These are phyloP conservation scores for Epichloe sibirici DNA, from an alignment of 2,329 filamentous ascomycete species.

Conservation along the genomic window DNA sequence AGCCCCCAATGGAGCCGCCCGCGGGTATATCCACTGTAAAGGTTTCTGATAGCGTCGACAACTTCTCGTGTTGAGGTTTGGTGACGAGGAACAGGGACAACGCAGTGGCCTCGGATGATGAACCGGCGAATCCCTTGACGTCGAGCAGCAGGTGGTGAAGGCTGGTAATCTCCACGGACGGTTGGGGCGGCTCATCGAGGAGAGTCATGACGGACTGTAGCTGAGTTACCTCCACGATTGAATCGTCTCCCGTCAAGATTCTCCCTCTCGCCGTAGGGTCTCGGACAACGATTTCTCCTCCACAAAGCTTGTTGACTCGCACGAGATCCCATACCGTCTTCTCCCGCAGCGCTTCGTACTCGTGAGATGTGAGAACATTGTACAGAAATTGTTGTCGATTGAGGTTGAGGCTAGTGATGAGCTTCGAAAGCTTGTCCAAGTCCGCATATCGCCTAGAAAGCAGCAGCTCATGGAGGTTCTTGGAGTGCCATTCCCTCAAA, in stretches of 20 bases:
- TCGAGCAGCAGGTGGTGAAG: conserved; percentile 77
- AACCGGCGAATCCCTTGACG: conserved; percentile 68
- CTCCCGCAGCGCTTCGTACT: conserved; percentile 70
- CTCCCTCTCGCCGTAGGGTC: conserved; percentile 74
- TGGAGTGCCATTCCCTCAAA: conserved; percentile 95
- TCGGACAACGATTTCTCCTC: conserved; percentile 86
- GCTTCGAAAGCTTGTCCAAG: conserved; percentile 66
- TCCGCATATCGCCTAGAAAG: conserved; percentile 70
- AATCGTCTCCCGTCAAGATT: conserved; percentile 83
- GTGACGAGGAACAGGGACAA: conserved; percentile 68
- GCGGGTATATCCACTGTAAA: conserved; percentile 69
- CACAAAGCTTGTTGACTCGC: conserved; percentile 84
- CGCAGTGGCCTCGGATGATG: conserved; percentile 61
- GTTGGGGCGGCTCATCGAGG: conserved; percentile 66
- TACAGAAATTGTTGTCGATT: conserved; percentile 84
- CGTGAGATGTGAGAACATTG: conserved; percentile 79
- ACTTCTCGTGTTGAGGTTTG: conserved; percentile 50
- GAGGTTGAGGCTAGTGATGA: conserved; percentile 75
- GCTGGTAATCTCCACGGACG: conserved; percentile 53
- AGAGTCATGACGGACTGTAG: conserved; percentile 95
- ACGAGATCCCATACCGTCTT: conserved; percentile 94
- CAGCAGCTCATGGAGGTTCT: conserved; percentile 84
- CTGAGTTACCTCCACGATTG: conserved; percentile 79
- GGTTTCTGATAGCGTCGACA: conserved; percentile 66
- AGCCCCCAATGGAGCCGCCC: conserved; percentile 55